Evolutionary conservation across 2,329 filamentous ascomycete species (phyloP).

Genomic region (Fusarium torulosum): DNA sequence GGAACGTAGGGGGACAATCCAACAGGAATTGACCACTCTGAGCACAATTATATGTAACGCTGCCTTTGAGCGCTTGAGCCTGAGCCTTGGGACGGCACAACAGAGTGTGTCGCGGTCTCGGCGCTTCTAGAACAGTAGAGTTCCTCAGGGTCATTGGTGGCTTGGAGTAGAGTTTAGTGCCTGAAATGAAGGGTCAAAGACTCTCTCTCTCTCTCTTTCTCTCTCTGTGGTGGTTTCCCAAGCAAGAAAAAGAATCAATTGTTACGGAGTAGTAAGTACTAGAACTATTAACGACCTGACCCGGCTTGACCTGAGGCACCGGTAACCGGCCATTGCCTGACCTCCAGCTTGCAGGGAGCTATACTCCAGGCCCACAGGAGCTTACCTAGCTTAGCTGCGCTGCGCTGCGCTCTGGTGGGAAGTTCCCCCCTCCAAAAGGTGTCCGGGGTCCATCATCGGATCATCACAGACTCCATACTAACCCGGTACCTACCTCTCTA

Average conservation of each 20-base stretch:
- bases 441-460: constrained; percentile 37
- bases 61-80: constrained; percentile 5
- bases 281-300: no score
- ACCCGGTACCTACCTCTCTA: background rate
- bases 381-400: constrained; percentile 19
- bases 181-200: constrained; percentile 19
- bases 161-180: constrained; percentile 40
- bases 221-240: background rate
- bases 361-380: constrained; percentile 39
- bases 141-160: constrained; percentile 34
- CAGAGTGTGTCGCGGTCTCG: constrained; percentile 16
- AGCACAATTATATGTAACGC: background rate
- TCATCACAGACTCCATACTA: constrained; percentile 36
- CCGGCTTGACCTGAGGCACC: no score
- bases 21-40: constrained; percentile 2
- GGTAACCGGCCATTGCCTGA: no score
- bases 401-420: background rate
- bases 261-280: no score
- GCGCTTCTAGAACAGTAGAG: constrained; percentile 36
- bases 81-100: constrained; percentile 13
- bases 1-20: constrained; percentile 4
- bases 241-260: no score
- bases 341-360: constrained; percentile 18
- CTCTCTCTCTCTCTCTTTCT: background rate
- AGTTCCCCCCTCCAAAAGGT: constrained; percentile 35